Percentiles rank a stretch among this genome's conserved stretches.
These are phyloP conservation scores for Pinus tabuliformis DNA, from an alignment of 75 land plant species.

Conservation along the genomic window DNA sequence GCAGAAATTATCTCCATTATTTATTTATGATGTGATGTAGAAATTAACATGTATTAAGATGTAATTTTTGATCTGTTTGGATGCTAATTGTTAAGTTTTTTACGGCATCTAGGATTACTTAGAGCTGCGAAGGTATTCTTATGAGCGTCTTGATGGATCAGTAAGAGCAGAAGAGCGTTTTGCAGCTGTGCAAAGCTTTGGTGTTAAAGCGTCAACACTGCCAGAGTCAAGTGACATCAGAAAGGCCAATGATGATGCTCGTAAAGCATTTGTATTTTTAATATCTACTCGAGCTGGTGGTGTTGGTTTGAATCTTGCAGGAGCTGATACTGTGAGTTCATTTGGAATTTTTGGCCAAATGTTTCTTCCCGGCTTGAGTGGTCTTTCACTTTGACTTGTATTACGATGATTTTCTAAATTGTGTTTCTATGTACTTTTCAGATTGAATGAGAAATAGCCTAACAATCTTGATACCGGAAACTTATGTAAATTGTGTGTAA, in stretches of 20 bases:
- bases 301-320: constrained; percentile 89
- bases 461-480: not conserved
- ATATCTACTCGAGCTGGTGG: constrained; percentile 96
- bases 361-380: not conserved
- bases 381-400: not conserved
- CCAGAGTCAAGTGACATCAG: constrained; percentile 9
- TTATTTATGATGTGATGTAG: not conserved
- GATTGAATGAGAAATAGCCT: not conserved
- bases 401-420: not conserved
- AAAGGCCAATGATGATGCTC: not conserved
- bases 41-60: not conserved
- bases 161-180: constrained; percentile 94
- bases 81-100: constrained; percentile 1
- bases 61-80: not conserved
- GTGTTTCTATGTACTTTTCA: too few species aligned
- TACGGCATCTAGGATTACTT: constrained; percentile 63
- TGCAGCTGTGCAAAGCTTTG: constrained; percentile 85
- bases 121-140: constrained; percentile 76
- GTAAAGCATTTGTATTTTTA: constrained; percentile 69
- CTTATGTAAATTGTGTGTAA: too few species aligned
- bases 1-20: not conserved
- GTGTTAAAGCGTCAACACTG: constrained; percentile 13
- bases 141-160: constrained; percentile 96
- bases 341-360: not conserved
- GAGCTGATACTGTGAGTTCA: constrained; percentile 88